Conservation (phyloP, 2,329 filamentous ascomycete genomes). For the Fusarium xyrophilum region DNA sequence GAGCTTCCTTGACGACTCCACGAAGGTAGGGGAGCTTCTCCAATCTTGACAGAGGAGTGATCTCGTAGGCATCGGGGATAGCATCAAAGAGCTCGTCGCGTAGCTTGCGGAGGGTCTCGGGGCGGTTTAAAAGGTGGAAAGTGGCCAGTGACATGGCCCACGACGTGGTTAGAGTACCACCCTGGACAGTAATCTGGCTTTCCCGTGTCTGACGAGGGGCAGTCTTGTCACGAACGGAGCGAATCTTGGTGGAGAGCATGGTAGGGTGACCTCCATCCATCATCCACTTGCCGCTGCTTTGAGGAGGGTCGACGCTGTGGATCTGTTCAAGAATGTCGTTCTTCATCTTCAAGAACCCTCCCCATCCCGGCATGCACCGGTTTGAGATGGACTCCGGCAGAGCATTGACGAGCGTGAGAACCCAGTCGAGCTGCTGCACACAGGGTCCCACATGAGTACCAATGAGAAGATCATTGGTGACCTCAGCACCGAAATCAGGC, state of each 20-base stretch:
- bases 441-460: constrained; percentile 49
- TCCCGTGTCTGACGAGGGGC: constrained; percentile 48
- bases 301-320: constrained; percentile 45
- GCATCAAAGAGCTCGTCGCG: constrained; percentile 48
- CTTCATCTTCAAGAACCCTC: constrained; percentile 50
- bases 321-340: constrained; percentile 49
- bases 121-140: constrained; percentile 47
- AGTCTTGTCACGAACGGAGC: constrained; percentile 47
- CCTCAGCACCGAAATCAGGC: constrained; percentile 46
- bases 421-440: constrained; percentile 48
- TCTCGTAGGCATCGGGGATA: constrained; percentile 43
- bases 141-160: constrained; percentile 47
- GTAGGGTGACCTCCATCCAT: constrained; percentile 47
- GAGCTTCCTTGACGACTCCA: constrained; percentile 59
- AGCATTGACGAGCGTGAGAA: constrained; percentile 46
- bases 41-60: constrained; percentile 41
- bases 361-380: constrained; percentile 48
- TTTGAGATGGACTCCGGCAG: constrained; percentile 48
- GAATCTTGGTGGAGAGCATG: constrained; percentile 46
- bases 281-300: constrained; percentile 45
- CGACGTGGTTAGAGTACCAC: constrained; percentile 52
- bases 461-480: constrained; percentile 47
- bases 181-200: constrained; percentile 49
- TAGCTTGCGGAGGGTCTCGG: constrained; percentile 42
- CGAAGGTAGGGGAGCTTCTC: constrained; percentile 54